A percentile compares a stretch with the other conserved stretches of the same genome.
Conservation (phyloP, 345 rosid genomes). For the Limnanthes douglasii region DNA sequence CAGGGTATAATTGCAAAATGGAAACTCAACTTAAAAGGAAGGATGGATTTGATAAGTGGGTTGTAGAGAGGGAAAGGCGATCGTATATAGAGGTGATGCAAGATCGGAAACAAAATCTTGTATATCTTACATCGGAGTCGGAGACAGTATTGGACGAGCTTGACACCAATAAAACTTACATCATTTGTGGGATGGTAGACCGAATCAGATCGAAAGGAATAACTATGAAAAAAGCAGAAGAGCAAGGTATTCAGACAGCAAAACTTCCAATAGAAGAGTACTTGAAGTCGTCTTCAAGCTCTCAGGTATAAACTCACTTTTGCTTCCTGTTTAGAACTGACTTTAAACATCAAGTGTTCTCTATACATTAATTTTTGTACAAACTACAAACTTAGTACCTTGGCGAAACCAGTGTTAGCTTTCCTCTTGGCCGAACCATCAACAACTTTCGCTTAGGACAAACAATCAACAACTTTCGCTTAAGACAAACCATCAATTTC, state of each 20-base stretch:
- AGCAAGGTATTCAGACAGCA: slow-evolving; percentile 56
- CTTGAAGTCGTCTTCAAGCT: slow-evolving; percentile 64
- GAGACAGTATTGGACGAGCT: slow-evolving; percentile 40
- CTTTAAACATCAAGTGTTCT: no score
- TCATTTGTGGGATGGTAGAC: slow-evolving; percentile 57
- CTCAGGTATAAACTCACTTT: no score
- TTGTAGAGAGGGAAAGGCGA: slow-evolving; percentile 42
- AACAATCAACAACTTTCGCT: no score
- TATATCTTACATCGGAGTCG: slow-evolving; percentile 59
- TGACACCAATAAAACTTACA: slow-evolving; percentile 30
- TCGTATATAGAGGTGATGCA: slow-evolving; percentile 40
- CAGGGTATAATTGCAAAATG: slow-evolving; percentile 46
- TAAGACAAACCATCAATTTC: no score
- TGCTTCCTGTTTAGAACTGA: no score
- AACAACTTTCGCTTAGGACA: no score
- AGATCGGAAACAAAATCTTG: slow-evolving; percentile 35
- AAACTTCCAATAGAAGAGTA: slow-evolving; percentile 48
- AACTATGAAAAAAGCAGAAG: slow-evolving; percentile 57
- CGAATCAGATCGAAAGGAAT: slow-evolving; percentile 60
- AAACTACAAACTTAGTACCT: no score
- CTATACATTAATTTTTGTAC: no score
- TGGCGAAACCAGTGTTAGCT: no score
- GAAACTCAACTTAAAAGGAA: no score
- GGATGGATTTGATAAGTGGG: no score
- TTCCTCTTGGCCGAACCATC: no score